Evolutionary conservation across 1,284 basidiomycete species (phyloP).

Genomic region (Sutorius eximius): DNA sequence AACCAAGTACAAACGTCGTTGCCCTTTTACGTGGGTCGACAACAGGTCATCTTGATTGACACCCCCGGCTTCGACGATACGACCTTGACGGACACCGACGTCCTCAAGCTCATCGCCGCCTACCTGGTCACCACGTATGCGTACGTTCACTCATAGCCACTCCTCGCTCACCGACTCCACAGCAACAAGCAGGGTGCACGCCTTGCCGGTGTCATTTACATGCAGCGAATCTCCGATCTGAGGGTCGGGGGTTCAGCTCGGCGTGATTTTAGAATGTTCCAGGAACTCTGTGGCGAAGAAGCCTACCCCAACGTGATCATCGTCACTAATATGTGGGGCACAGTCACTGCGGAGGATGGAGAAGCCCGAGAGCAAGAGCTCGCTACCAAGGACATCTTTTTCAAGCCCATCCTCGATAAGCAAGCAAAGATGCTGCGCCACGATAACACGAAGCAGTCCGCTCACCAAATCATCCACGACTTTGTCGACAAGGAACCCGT

Average conservation of each 20-base stretch:
- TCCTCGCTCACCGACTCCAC: conserved; percentile 9
- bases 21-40: conserved; percentile 31
- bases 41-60: conserved; percentile 37
- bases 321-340: conserved; percentile 53
- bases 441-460: conserved; percentile 35
- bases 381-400: conserved; percentile 41
- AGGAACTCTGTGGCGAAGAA: conserved; percentile 50
- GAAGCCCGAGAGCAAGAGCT: conserved; percentile 38
- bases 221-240: conserved; percentile 54
- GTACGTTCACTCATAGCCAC: background rate
- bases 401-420: conserved; percentile 40
- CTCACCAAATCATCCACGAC: conserved; percentile 37
- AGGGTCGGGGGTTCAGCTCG: conserved; percentile 49
- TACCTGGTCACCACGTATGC: conserved; percentile 37
- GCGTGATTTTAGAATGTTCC: conserved; percentile 53
- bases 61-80: conserved; percentile 44
- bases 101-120: conserved; percentile 38
- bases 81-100: conserved; percentile 36
- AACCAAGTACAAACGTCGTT: conserved; percentile 35
- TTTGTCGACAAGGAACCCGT: conserved; percentile 36
- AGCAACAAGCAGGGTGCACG: conserved; percentile 43
- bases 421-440: conserved; percentile 41
- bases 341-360: conserved; percentile 36
- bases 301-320: conserved; percentile 49
- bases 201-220: conserved; percentile 48